Evolutionary conservation across 1,284 basidiomycete species (phyloP).

Genomic region (Malassezia slooffiae): DNA sequence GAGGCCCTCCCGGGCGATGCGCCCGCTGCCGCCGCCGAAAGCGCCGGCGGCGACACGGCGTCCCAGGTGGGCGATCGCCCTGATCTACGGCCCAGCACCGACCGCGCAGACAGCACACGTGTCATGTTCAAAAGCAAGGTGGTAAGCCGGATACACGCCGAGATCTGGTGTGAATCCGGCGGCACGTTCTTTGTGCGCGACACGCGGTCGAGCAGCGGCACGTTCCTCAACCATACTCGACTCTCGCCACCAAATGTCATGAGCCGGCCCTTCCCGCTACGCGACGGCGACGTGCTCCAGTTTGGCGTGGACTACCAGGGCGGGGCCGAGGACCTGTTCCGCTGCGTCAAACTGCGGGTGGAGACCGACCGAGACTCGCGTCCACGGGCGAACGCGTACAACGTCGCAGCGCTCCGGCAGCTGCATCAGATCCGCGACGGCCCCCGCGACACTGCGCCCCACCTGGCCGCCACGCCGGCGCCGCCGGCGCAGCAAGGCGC

Average conservation of each 20-base stretch:
- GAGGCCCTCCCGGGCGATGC: too few species aligned
- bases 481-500: neutral
- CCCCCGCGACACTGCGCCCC: too few species aligned
- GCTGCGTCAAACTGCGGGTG: slow-evolving; percentile 91
- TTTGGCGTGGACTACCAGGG: slow-evolving; percentile 97
- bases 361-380: slow-evolving; percentile 78
- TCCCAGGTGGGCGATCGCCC: slow-evolving; percentile 21
- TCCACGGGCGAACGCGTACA: slow-evolving; percentile 77
- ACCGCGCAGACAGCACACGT: slow-evolving; percentile 32
- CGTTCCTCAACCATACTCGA: slow-evolving; percentile 89
- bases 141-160: slow-evolving; percentile 84
- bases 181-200: slow-evolving; percentile 76
- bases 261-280: slow-evolving; percentile 61
- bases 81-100: slow-evolving; percentile 52
- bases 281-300: slow-evolving; percentile 89
- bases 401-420: slow-evolving; percentile 70
- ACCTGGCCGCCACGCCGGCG: slow-evolving; percentile 6
- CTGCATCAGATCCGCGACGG: slow-evolving; percentile 60
- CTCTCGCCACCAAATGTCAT: slow-evolving; percentile 73
- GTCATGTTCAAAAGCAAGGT: slow-evolving; percentile 93
- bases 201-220: slow-evolving; percentile 79
- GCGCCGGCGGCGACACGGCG: too few species aligned
- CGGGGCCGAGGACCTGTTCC: slow-evolving; percentile 91
- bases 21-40: too few species aligned
- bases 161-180: slow-evolving; percentile 66